Conservation (phyloP, 1,139 yeast genomes). For the Blastobotrys arbuscula region DNA sequence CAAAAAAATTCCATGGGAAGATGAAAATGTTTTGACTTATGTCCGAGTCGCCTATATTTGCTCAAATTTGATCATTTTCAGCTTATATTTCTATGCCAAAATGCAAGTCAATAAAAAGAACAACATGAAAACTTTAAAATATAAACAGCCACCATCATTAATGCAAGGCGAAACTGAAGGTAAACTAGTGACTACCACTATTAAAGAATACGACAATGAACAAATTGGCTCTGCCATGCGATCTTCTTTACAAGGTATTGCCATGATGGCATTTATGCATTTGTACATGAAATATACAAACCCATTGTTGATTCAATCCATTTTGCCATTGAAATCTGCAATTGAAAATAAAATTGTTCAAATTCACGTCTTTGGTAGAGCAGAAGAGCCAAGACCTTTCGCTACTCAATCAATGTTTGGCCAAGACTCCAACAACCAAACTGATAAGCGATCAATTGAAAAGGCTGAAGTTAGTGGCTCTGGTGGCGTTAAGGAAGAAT, state of each 20-base stretch:
- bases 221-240: slow-evolving; percentile 77
- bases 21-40: slow-evolving; percentile 67
- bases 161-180: slow-evolving; percentile 70
- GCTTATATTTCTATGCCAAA: slow-evolving; percentile 62
- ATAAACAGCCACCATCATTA: slow-evolving; percentile 80
- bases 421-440: slow-evolving; percentile 56
- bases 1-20: slow-evolving; percentile 82
- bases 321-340: slow-evolving; percentile 85
- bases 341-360: slow-evolving; percentile 87
- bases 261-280: slow-evolving; percentile 99
- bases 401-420: slow-evolving; percentile 78
- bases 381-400: slow-evolving; percentile 95
- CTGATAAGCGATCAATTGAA: slow-evolving; percentile 83
- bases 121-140: slow-evolving; percentile 84
- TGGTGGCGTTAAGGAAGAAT: slow-evolving; percentile 91
- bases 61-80: slow-evolving; percentile 61
- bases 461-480: slow-evolving; percentile 79
- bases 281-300: slow-evolving; percentile 96
- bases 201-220: slow-evolving; percentile 87
- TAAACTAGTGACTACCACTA: slow-evolving; percentile 79
- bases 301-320: slow-evolving; percentile 92
- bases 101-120: slow-evolving; percentile 63
- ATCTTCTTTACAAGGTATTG: slow-evolving; percentile 79
- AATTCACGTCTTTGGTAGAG: slow-evolving; percentile 79
- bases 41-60: slow-evolving; percentile 69